Conservation (phyloP, 148 eudicot genomes). For the Talinum fruticosum region DNA sequence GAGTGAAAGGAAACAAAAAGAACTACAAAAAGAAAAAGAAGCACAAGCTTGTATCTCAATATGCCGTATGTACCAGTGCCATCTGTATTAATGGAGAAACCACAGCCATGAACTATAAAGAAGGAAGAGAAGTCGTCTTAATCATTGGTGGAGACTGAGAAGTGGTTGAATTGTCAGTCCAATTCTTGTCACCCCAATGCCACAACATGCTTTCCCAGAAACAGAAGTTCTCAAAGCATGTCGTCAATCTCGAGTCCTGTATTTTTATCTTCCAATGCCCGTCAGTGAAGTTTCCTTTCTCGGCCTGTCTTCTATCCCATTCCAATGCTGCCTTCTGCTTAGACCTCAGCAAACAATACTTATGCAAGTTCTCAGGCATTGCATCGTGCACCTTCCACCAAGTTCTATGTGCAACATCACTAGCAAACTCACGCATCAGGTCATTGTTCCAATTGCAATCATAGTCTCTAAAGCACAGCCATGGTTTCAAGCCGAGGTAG, state of each 20-base stretch:
- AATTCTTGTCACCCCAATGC: constrained; percentile 94
- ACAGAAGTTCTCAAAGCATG: constrained; percentile 76
- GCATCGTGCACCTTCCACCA: constrained; percentile 98
- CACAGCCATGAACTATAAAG: constrained; percentile 23
- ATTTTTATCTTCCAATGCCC: constrained; percentile 78
- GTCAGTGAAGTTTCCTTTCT: constrained; percentile 68
- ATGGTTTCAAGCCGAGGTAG: constrained; percentile 83
- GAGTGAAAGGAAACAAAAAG: background rate
- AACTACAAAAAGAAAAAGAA: too few relatives aligned
- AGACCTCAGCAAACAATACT: constrained; percentile 67
- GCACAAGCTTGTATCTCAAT: background rate
- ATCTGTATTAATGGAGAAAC: background rate
- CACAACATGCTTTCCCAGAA: constrained; percentile 97
- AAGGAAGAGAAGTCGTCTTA: constrained; percentile 39
- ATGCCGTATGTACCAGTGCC: background rate
- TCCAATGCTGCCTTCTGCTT: constrained; percentile 83
- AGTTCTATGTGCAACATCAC: constrained; percentile 68
- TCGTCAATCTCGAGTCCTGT: constrained; percentile 56
- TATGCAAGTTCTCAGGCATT: constrained; percentile 76
- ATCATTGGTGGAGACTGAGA: constrained; percentile 32
- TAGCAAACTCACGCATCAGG: constrained; percentile 70
- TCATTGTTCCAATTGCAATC: constrained; percentile 96
- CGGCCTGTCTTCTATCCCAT: constrained; percentile 78
- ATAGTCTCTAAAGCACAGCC: constrained; percentile 88
- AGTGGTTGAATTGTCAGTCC: constrained; percentile 75